These are phyloP conservation scores for Sugiyamaella lignohabitans DNA, from an alignment of 805 yeast species.

Conservation along the genomic window DNA sequence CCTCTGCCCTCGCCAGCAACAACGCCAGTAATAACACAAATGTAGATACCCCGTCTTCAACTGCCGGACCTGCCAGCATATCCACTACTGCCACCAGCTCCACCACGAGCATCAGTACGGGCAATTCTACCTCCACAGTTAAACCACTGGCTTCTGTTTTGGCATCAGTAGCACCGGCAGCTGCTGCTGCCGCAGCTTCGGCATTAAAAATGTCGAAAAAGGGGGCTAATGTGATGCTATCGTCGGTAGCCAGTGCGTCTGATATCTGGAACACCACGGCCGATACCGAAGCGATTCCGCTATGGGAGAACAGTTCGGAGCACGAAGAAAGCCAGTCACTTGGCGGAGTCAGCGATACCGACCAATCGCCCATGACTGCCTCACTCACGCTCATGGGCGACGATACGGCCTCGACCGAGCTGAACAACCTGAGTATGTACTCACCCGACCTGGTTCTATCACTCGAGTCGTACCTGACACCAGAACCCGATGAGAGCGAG, in stretches of 20 bases:
- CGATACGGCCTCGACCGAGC: not conserved
- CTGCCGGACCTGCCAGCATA: not conserved
- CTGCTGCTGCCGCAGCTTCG: conserved; percentile 7
- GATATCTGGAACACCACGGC: conserved; percentile 3
- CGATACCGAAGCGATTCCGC: not conserved
- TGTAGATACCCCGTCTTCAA: not conserved
- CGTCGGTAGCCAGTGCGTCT: conserved; percentile 5
- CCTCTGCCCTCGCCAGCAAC: not conserved
- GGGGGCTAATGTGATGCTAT: conserved; percentile 10
- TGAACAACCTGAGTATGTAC: not conserved
- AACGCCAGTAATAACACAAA: not conserved
- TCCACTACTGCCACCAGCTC: not conserved
- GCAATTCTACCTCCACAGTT: not conserved
- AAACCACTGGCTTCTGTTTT: not conserved
- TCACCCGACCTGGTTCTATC: conserved; percentile 8
- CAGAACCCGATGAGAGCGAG: conserved; percentile 19
- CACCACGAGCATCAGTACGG: not conserved
- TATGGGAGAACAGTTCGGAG: conserved; percentile 2
- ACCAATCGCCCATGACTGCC: conserved; percentile 2
- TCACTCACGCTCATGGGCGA: conserved; percentile 4
- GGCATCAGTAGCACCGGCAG: conserved; percentile 3
- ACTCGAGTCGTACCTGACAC: conserved; percentile 22
- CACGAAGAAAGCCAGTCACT: not conserved
- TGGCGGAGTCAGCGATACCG: not conserved
- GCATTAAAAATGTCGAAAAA: conserved; percentile 5